A percentile compares a stretch with the other conserved stretches of the same genome.
phyloP scores from a whole-genome alignment of 768 basidiomycete species.

The Calvatia gigantea region DNA sequence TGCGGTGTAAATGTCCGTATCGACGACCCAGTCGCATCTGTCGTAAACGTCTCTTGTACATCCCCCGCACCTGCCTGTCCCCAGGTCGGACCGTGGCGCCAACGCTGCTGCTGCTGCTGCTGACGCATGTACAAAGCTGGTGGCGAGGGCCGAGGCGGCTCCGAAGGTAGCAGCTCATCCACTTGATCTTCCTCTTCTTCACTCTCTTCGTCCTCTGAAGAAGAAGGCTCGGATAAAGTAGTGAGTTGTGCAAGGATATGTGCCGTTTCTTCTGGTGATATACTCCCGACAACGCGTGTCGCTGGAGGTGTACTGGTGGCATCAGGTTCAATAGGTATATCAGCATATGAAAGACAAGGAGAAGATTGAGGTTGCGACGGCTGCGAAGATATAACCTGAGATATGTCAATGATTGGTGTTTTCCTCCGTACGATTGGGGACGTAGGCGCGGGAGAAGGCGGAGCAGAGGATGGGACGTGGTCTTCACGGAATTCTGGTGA shows the following conservation, averaged over 20 bases:
- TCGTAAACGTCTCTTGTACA: not conserved
- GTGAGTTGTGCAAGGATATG: not conserved
- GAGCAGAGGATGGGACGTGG: not conserved
- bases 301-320: not conserved
- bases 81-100: not conserved
- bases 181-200: slow-evolving; percentile 4
- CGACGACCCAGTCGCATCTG: not conserved
- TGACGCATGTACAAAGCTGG: too few species aligned
- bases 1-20: not conserved
- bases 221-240: slow-evolving; percentile 1
- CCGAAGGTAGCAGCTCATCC: slow-evolving; percentile 6
- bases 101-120: not conserved
- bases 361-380: not conserved
- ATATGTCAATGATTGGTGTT: slow-evolving; percentile 4
- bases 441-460: not conserved
- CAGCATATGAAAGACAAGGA: not conserved
- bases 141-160: not conserved
- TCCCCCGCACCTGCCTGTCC: not conserved
- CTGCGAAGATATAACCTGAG: not conserved
- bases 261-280: not conserved
- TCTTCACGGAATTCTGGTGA: not conserved
- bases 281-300: not conserved
- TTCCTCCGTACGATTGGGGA: not conserved
- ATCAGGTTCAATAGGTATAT: too few species aligned
- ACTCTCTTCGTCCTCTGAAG: not conserved